Base-by-base conservation (phyloP, 2,329 filamentous ascomycete species). In the Aspergillus sp. region DNA sequence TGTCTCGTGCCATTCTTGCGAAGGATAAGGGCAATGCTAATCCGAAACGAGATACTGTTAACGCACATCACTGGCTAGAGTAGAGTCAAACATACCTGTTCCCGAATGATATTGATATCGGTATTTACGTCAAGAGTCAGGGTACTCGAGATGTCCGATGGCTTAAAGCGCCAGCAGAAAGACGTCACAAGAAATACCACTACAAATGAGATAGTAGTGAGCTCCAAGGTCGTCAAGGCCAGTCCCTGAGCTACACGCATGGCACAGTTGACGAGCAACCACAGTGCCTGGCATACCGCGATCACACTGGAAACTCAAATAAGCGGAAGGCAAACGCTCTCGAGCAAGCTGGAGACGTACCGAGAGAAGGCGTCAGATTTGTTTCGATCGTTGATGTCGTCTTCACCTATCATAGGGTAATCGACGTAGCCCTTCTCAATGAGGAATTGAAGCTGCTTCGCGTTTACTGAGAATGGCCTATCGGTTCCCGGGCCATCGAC, bases 371-470 rank as follows among this genome's bases (percentile, higher is more conserved):
- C n/a, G 19, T 52, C 50, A 8, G 50, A 52, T 32, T 52, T 52
- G 30, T 52, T 52, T 4, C 50, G 50, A 39, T 52, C 50, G 19
- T 52, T 52, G 30, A 52, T 52, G 7, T 52, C 17, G 11, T 52
- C 50, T 23, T 52, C 32, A 1, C 10, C 32, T 2, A 52, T 21
- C 25, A 8, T 2, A 23, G 50, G 50, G 50, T 30, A 19, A 3
- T 52, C 10, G n/a, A 52, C 21, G 5, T 52, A 52, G 3, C 36
- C 36, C 25, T 39, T 38, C 1, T 30, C 30, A 1, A 39, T 38
- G 27, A 52, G 15, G 10, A 52, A 52, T 17, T 3, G 36, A 23
- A 52, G 50, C 10, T 52, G 50, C 17, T 52, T 38, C 4, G 50
- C 50, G 15, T 52, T 54, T 6, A 54, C 51, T 5, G 51, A 36